Conservation (phyloP, 441 rosid species). For the Brassica balearica region DNA sequence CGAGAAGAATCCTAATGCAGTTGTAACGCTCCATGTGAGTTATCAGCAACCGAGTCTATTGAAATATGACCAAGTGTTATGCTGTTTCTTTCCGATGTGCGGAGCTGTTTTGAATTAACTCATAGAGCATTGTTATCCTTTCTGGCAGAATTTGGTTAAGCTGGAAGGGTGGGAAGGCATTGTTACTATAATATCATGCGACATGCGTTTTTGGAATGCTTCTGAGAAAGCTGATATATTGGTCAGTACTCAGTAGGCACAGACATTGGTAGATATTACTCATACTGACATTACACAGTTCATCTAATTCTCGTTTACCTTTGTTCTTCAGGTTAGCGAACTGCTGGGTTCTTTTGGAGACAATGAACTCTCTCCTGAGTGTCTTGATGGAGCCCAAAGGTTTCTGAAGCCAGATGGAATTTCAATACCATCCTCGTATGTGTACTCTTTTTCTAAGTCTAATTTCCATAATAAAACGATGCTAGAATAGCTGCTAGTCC, state of each 20-base stretch:
- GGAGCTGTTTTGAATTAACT: slow-evolving; percentile 1
- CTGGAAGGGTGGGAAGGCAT: slow-evolving; percentile 90
- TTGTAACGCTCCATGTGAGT: slow-evolving; percentile 97
- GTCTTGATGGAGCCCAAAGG: slow-evolving; percentile 99
- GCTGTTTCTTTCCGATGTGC: background rate
- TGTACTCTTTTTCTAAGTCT: slow-evolving; percentile 32
- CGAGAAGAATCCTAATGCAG: slow-evolving; percentile 99
- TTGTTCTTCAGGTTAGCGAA: slow-evolving; percentile 84
- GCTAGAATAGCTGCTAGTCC: background rate
- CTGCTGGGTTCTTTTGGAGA: slow-evolving; percentile 99
- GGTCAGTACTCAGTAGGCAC: slow-evolving; percentile 51
- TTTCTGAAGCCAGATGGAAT: slow-evolving; percentile 93
- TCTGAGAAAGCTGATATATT: slow-evolving; percentile 95
- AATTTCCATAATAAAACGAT: slow-evolving; percentile 7
- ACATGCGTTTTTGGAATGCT: slow-evolving; percentile 95
- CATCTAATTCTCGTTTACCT: slow-evolving; percentile 35
- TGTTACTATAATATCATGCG: slow-evolving; percentile 92
- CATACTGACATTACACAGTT: slow-evolving; percentile 13
- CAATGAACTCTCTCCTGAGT: slow-evolving; percentile 99
- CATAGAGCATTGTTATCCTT: slow-evolving; percentile 10
- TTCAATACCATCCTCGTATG: slow-evolving; percentile 98
- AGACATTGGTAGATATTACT: slow-evolving; percentile 12
- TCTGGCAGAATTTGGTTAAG: slow-evolving; percentile 82
- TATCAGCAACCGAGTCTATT: slow-evolving; percentile 9
- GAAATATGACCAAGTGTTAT: too few species aligned